Evolutionary conservation across 1,139 yeast genomes (phyloP), one percentile per base, ranked within the genome.

Genomic region (Hanseniaspora sp.): DNA sequence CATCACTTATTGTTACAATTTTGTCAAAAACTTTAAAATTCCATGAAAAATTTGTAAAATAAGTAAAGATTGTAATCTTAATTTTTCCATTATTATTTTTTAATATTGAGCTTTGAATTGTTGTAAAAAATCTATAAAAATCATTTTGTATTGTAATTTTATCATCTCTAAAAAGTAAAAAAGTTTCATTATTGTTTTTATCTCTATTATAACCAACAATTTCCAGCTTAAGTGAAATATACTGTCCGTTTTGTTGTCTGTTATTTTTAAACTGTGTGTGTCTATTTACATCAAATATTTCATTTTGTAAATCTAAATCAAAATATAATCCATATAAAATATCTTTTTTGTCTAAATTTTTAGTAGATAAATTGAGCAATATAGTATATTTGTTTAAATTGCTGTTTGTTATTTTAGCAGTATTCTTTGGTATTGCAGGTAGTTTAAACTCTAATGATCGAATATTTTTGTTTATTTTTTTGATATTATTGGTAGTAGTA

Each of bases 221-320:
- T 2, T 30, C 23, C 34, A 46, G 15, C 6, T 46, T 28, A 3
- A 46, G 30, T 28, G n/a, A 12, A 12, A 46, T 5, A 29, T 18
- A 46, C 28, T 46, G 48, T 5, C 42, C 48, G 9, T 46, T 46
- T 29, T 46, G 42, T 13, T 37, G 28, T 13, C 37, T 37, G n/a
- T 46, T 46, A 5, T 37, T 13, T 28, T 37, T 46, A n/a, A 34
- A 46, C 12, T 30, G 29, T 9, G 28, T 6, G 9, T 37, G 35
- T 18, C 23, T 37, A 15, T 35, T 46, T 28, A 29, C 28, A 46
- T 46, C 48, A 46, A 46, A 46, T 5, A 46, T 29, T 18, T 46
- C 48, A 28, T 46, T 46, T 7, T 39, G 35, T 15, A 46, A 18
- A 12, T 23, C 38, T 7, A 37, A 2, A 5, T 46, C 48, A 37